phyloP scores from a whole-genome alignment of 164 flowering plant species.

The Aristolochia contorta region DNA sequence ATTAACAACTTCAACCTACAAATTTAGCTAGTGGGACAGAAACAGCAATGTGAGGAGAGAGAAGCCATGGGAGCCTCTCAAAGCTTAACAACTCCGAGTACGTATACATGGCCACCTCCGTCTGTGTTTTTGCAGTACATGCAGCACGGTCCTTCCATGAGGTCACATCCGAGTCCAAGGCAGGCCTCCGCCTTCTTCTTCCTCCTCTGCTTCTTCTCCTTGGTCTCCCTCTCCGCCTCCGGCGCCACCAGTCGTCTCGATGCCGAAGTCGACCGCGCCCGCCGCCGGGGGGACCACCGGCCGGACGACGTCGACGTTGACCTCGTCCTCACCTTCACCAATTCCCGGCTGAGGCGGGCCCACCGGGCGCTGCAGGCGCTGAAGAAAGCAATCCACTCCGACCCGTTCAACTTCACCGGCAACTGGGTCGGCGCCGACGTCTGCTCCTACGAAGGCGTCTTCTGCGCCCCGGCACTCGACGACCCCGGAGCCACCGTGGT shows the following conservation, averaged over 20 bases:
- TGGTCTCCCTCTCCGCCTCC: background rate
- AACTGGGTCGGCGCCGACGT: conserved; percentile 28
- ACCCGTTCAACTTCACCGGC: conserved; percentile 20
- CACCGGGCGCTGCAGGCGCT: conserved; percentile 27
- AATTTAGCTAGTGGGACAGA: too few species aligned
- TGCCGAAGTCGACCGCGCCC: conserved; percentile 15
- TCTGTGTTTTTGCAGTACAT: too few species aligned
- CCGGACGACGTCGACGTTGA: conserved; percentile 12
- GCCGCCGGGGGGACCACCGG: conserved; percentile 4
- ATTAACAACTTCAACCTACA: too few species aligned
- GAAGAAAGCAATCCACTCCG: conserved; percentile 23
- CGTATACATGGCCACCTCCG: too few species aligned
- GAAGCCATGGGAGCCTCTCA: too few species aligned
- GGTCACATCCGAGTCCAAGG: too few species aligned
- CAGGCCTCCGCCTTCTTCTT: conserved; percentile 1
- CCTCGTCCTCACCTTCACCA: conserved; percentile 7
- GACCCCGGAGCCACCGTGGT: conserved; percentile 18
- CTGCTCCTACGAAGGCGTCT: conserved; percentile 23
- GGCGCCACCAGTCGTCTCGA: conserved; percentile 3
- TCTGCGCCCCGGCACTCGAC: conserved; percentile 14
- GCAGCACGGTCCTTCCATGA: too few species aligned
- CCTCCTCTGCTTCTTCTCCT: conserved; percentile 3
- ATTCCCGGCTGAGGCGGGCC: conserved; percentile 18
- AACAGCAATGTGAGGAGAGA: too few species aligned
- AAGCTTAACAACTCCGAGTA: too few species aligned